Evolutionary conservation across 495 filamentous ascomycete species (phyloP), one percentile per base, ranked within the genome.

Genomic region (Trichoderma erinaceum): DNA sequence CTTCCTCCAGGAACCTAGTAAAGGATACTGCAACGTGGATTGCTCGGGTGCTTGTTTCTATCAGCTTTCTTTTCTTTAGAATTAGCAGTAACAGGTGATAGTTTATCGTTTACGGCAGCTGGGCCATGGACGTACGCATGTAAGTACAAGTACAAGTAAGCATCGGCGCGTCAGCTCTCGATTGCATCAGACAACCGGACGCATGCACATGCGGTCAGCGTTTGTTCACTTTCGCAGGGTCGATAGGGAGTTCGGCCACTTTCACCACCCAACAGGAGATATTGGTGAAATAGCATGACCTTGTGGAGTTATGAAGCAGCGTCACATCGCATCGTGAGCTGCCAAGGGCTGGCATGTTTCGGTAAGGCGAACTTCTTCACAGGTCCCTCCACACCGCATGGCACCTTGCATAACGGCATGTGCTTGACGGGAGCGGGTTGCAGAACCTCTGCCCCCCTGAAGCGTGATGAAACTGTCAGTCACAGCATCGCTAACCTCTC

Each of bases 201-300:
- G 56, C 56, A 61, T 61, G 56, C 56, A 52, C 48, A 61, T 61
- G 56, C 56, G 32, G 56, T 61, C 56, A 61, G 56, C 56, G 21
- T 61, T 25, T n/a, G 56, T 61, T 61, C 25, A 18, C 25, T 32
- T 12, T 32, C 27, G 25, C 4, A 61, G 10, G 56, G 15, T n/a
- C 27, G 23, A 32, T 61, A 21, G 25, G 27, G 3, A 16, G 25
- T 61, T 61, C 56, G 56, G 10, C 56, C 56, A 18, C 27, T 32
- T 61, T 61, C 23, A 18, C 6, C 23, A 2, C 11, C 16, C 56
- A 13, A 32, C 56, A 25, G 56, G 8, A 61, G 56, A 32, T 15
- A 29, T 27, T 10, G 48, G 18, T 10, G 56, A 23, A 13, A 32
- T 32, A 1, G 23, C 6, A 27, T 27, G 27, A 5, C 56, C 56